phyloP scores from a whole-genome alignment of 768 basidiomycete genomes.

The Termitomyces sp. region DNA sequence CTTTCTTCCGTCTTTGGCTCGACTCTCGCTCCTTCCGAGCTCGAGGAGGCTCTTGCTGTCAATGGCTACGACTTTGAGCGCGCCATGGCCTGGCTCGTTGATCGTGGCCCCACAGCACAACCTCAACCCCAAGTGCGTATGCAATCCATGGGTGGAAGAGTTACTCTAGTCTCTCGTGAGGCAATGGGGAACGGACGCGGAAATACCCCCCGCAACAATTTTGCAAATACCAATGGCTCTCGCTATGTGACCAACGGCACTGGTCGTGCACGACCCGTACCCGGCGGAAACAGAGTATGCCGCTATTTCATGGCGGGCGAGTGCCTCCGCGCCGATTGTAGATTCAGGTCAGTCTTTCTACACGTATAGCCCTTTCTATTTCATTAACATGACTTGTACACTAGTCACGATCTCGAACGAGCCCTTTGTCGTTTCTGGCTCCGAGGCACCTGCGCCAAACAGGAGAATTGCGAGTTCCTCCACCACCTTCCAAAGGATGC shows the following conservation, averaged over 20 bases:
- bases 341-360: slow-evolving; percentile 73
- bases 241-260: slow-evolving; percentile 46
- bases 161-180: slow-evolving; percentile 63
- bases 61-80: slow-evolving; percentile 94
- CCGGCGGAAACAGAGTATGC: slow-evolving; percentile 78
- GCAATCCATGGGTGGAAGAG: slow-evolving; percentile 62
- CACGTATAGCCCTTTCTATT: background rate
- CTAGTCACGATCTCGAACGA: slow-evolving; percentile 89
- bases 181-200: slow-evolving; percentile 36
- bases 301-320: slow-evolving; percentile 96
- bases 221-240: slow-evolving; percentile 27
- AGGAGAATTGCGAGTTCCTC: slow-evolving; percentile 93
- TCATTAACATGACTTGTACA: slow-evolving; percentile 4
- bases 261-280: slow-evolving; percentile 34
- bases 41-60: slow-evolving; percentile 86
- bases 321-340: slow-evolving; percentile 92
- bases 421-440: slow-evolving; percentile 98
- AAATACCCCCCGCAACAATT: slow-evolving; percentile 24
- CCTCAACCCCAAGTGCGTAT: slow-evolving; percentile 42
- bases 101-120: slow-evolving; percentile 50
- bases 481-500: slow-evolving; percentile 87
- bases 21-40: slow-evolving; percentile 80
- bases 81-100: slow-evolving; percentile 92
- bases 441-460: slow-evolving; percentile 94
- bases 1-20: slow-evolving; percentile 92